phyloP scores from a whole-genome alignment of 177 flowering plant species.

The Vitis hybrid region DNA sequence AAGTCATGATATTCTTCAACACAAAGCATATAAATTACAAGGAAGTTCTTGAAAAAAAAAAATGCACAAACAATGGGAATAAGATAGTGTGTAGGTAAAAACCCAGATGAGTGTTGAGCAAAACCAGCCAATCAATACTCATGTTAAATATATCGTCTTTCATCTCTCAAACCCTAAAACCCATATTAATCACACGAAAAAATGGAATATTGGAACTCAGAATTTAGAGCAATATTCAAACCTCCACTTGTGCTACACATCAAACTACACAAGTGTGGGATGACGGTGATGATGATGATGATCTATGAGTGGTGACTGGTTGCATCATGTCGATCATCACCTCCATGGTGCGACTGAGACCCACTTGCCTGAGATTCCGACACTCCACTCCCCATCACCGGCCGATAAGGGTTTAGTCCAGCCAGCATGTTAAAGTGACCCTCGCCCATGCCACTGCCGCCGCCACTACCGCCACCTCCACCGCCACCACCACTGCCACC shows the following conservation, averaged over 20 bases:
- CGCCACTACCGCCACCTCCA: conserved; percentile 26
- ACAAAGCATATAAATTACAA: conserved; percentile 16
- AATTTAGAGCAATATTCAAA: conserved; percentile 35
- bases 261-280: conserved; percentile 28
- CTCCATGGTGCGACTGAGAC: conserved; percentile 52
- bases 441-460: conserved; percentile 27
- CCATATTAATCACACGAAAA: conserved; percentile 36
- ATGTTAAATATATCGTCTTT: conserved; percentile 24
- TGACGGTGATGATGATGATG: conserved; percentile 4
- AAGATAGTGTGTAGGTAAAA: conserved; percentile 11
- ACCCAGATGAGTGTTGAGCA: conserved; percentile 6
- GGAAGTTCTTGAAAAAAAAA: background rate
- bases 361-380: conserved; percentile 53
- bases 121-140: conserved; percentile 30
- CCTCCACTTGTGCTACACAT: conserved; percentile 44
- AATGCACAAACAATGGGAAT: conserved; percentile 31
- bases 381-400: conserved; percentile 20
- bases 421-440: conserved; percentile 51
- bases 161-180: conserved; percentile 37
- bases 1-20: conserved; percentile 9
- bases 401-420: conserved; percentile 53
- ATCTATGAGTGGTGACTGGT: conserved; percentile 45
- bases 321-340: conserved; percentile 60
- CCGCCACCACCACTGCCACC: conserved; percentile 11
- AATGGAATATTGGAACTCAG: conserved; percentile 18